Conservation (phyloP, 805 yeast species). For the Millerago galiae region DNA sequence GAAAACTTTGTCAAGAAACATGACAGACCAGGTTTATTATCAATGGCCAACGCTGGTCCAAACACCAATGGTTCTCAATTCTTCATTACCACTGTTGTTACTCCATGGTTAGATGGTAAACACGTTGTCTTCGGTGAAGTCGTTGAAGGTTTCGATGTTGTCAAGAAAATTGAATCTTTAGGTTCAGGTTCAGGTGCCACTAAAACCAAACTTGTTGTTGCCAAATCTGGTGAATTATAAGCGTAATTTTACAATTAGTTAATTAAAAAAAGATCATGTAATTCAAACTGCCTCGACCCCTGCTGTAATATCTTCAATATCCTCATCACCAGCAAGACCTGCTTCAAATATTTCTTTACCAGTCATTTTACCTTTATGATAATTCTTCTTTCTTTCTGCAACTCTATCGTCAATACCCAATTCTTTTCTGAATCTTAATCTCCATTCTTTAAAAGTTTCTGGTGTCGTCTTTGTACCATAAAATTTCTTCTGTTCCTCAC, state of each 20-base stretch:
- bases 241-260: neutral
- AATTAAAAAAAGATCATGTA: neutral
- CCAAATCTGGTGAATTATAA: conserved; percentile 12
- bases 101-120: conserved; percentile 86
- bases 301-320: conserved; percentile 35
- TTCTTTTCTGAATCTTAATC: conserved; percentile 62
- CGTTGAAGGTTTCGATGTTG: conserved; percentile 10
- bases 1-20: conserved; percentile 66
- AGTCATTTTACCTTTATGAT: conserved; percentile 72
- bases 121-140: conserved; percentile 97
- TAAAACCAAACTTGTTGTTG: conserved; percentile 5
- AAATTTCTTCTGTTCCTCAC: conserved; percentile 83
- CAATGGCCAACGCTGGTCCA: conserved; percentile 78
- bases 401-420: conserved; percentile 60
- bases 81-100: conserved; percentile 86
- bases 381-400: conserved; percentile 41
- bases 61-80: conserved; percentile 91
- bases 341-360: conserved; percentile 87
- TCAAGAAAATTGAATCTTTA: conserved; percentile 10
- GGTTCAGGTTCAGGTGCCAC: conserved; percentile 13
- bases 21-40: conserved; percentile 59
- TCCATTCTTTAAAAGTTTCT: conserved; percentile 72
- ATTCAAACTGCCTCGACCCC: conserved; percentile 11
- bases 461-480: conserved; percentile 83
- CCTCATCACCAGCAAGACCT: conserved; percentile 75